Evolutionary conservation across 176 grass and related monocot species (phyloP).

Genomic region (Hyparrhenia diplandra): DNA sequence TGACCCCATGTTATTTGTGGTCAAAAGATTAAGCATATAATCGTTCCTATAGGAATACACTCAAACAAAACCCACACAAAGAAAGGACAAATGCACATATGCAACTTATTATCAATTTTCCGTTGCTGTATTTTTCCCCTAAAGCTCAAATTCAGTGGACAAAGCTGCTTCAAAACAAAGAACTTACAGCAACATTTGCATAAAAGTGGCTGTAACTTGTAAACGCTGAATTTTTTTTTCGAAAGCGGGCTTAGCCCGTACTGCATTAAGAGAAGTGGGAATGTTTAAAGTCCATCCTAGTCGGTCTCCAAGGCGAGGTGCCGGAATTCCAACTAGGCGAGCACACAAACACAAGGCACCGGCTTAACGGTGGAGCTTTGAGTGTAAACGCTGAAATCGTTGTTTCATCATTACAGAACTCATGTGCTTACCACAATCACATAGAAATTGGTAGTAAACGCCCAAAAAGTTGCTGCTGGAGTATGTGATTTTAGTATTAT

Average conservation of each 20-base stretch:
- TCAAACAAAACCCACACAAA: background rate
- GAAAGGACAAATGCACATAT: background rate
- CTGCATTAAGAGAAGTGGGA: too few relatives aligned
- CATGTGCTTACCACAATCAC: background rate
- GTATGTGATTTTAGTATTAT: background rate
- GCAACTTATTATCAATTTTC: background rate
- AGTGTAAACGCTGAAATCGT: too few relatives aligned
- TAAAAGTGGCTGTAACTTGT: background rate
- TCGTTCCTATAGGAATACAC: background rate
- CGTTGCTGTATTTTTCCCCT: background rate
- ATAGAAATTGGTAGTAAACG: background rate
- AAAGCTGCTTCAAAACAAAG: background rate
- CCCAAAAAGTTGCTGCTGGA: background rate
- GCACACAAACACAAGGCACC: too few relatives aligned
- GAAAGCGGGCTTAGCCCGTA: too few relatives aligned
- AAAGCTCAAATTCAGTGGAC: background rate
- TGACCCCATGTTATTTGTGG: constrained; percentile 18
- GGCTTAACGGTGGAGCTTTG: too few relatives aligned
- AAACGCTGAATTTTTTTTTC: too few relatives aligned
- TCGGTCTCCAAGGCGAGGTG: too few relatives aligned
- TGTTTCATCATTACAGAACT: background rate
- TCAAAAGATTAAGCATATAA: background rate
- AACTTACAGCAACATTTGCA: background rate
- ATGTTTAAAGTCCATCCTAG: too few relatives aligned
- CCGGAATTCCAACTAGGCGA: too few relatives aligned